Base-by-base conservation (phyloP, 2,329 filamentous ascomycete species). In the Juglanconis sp. region DNA sequence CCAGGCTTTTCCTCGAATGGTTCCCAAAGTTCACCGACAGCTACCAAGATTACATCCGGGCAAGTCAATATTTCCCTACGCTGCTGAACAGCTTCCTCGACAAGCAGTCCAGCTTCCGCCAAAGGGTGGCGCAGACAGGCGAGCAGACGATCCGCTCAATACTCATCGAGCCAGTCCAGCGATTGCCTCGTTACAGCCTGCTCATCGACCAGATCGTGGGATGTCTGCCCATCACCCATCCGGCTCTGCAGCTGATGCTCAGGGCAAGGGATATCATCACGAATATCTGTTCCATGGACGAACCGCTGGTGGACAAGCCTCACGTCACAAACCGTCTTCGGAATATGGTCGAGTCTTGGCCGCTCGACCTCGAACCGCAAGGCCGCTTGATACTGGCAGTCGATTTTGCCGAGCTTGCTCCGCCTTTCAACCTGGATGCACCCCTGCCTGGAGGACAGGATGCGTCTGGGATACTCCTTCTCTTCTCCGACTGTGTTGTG, bases 181-280 rank as follows among this genome's bases (percentile, higher is more conserved):
- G 95, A 56, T 82, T 99, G 56, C 95, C 95, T 32, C 88, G 95
- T 32, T 99, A 99, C 76, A 97, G 92, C 69, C 80, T 99, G 40
- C 89, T 98, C 70, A 98, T 99, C 68, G 95, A 99, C 76, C 93
- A 96, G 69, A 97, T 99, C 70, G 85, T 95, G 52, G 87, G 88
- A 65, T 92, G 90, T 63, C 82, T 98, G 17, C 93, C 94, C 4
- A 85, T 93, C 54, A 87, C 90, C 8, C 93, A 98, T 71, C 91
- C 92, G 3, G 93, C 93, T 0, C 81, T 96, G 56, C 88, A 90
- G 66, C 82, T 84, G 3, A 88, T 99, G 76, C 83, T 97, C 47
- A 93, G 92, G 71, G 93, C 95, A 0, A 85, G 94, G 65, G 95
- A 98, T 72, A 90, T 96, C 56, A 92, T 99, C 66, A 92, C 93